Percentiles rank a stretch among this genome's conserved stretches.
Conservation (phyloP, 1,139 yeast species). For the Pichia kudriavzevii region DNA sequence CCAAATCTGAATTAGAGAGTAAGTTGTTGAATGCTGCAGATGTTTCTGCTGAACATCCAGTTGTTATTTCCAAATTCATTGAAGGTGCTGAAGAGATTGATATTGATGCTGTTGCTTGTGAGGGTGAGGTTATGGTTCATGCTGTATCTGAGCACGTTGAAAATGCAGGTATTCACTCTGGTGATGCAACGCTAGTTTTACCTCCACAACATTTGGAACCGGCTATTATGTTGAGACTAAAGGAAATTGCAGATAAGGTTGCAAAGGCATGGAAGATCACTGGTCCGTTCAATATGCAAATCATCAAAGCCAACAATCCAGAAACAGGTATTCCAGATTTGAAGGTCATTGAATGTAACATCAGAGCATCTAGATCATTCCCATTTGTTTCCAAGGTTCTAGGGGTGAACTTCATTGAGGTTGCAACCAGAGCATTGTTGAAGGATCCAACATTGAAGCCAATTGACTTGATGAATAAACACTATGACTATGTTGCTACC, state of each 20-base stretch:
- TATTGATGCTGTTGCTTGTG: conserved; percentile 89
- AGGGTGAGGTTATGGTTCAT: conserved; percentile 85
- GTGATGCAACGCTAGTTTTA: conserved; percentile 91
- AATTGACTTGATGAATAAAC: conserved; percentile 55
- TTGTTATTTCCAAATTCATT: conserved; percentile 91
- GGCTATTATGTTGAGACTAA: conserved; percentile 52
- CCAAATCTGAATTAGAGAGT: conserved; percentile 66
- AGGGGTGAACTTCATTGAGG: conserved; percentile 89
- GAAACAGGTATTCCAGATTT: conserved; percentile 42
- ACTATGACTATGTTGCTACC: conserved; percentile 77
- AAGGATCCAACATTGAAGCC: conserved; percentile 67
- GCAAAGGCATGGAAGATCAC: conserved; percentile 93
- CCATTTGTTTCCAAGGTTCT: conserved; percentile 97
- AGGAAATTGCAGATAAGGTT: conserved; percentile 83
- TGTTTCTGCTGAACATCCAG: conserved; percentile 94
- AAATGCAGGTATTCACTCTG: conserved; percentile 98
- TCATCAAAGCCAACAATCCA: conserved; percentile 55
- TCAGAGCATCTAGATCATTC: conserved; percentile 97
- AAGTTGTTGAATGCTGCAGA: conserved; percentile 83
- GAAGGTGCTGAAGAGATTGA: conserved; percentile 96
- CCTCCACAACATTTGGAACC: conserved; percentile 79
- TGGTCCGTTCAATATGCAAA: conserved; percentile 98
- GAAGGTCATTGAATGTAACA: conserved; percentile 96
- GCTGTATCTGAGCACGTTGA: conserved; percentile 98
- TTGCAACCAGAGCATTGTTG: conserved; percentile 81